Evolutionary conservation across 129 eudicot species (phyloP), one percentile per base, ranked within the genome.

Genomic region (Saussurea involucrata): DNA sequence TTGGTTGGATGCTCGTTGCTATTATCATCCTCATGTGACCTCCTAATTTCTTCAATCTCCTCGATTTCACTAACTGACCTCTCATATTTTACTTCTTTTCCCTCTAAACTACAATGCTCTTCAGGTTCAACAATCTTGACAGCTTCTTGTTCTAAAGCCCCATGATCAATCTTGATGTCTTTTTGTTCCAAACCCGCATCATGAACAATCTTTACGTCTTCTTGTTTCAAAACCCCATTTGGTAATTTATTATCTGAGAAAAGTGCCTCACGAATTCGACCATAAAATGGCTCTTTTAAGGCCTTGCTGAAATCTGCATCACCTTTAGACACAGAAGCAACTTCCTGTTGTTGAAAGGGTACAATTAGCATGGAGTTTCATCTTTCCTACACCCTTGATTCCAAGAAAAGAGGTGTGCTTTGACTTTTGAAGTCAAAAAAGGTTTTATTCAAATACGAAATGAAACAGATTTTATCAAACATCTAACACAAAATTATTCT

Each of bases 311-410:
- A 88, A 73, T 86, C 86, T 76, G 34, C 84, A 77, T 87, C 90
- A 46, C 93, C 98, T 70, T 85, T 77, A 31, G 88, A 67, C 60
- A 88, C 85, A 1, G 96, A 82, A 85, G 92, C 92, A 77, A 94
- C 97, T 81, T 86, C 85, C 98, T 94, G 96, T 46, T 25, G 72
- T 70, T 24, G 27, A 61, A 61, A 63, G 53, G 66, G 58, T 75
- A 53, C 80, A 73, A 66, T 74, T 68, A 74, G 70, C 65, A 80
- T 73, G 61, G n/a, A 66, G 9, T 66, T 11, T 37, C 34, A 31
- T 31, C 34, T 31, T 31, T 31, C 34, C 34, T 31, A 31, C 34
- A 40, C 17, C 49, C 49, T 10, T 53, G 60, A 53, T 53, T 53
- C 60, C 60, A 53, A 53, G 60, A 3, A 63, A 46, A 29, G 11